Evolutionary conservation across 768 basidiomycete genomes (phyloP), one percentile per base, ranked within the genome.

Genomic region (Ramaria sp.): DNA sequence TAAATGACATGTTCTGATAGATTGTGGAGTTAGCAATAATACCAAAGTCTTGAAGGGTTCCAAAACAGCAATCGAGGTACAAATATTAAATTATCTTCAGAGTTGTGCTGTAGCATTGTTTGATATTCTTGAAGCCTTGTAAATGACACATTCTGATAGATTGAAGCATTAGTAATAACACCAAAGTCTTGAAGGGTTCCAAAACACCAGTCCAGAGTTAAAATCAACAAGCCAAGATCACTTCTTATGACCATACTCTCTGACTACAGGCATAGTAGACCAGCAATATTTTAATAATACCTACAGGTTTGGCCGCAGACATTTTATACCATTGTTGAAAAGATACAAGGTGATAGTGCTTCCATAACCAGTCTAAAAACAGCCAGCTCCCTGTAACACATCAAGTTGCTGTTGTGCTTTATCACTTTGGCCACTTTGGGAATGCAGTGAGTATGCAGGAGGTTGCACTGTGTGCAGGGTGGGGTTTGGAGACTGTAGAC

Each of bases 341-440:
- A 9, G n/a, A 41, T 41, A 13, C 39, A 41, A 41, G 39, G 7
- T 41, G 39, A 41, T 9, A n/a, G n/a, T 13, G 39, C 39, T 41
- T 41, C n/a, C n/a, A 41, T n/a, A 41, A 41, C 7, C 2, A 41
- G 2, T 9, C 39, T n/a, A 3, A 41, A 2, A 41, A 41, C 7
- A 9, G 2, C n/a, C 70, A 71, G 52, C 57, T 66, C 1, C 66
- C 67, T 1, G 59, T 71, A n/a, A n/a, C n/a, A n/a, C n/a, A 61
- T 3, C 72, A 72, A 53, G 65, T 72, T 4, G 66, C 70, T 1
- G 67, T 71, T 20, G 60, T 65, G 30, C 48, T 69, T 24, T 65
- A 60, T 53, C 51, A 59, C 4, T 58, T 63, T 33, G 67, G 71
- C 1, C 67, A 71, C 20, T 61, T 64, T 57, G 67, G 70, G 11